Conservation (phyloP, 2,329 filamentous ascomycete species). For the Aplosporella prunicola region DNA sequence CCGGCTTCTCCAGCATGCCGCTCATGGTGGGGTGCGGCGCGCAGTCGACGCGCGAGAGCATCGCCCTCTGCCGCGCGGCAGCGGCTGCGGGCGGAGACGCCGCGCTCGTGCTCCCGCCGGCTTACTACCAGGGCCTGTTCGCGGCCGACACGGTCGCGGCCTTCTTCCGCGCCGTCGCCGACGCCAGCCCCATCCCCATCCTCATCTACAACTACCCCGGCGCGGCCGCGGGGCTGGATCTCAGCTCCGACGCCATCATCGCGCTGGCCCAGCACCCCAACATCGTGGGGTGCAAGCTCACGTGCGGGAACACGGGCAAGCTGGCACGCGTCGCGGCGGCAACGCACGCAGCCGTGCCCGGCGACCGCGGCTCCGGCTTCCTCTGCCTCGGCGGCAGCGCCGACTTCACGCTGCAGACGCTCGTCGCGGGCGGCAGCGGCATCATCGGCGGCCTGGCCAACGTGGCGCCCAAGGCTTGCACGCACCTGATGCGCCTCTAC, state of each 20-base stretch:
- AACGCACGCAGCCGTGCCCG: slow-evolving; percentile 31
- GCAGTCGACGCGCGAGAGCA: slow-evolving; percentile 63
- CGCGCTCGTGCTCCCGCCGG: slow-evolving; percentile 65
- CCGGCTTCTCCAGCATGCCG: slow-evolving; percentile 56
- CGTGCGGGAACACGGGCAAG: slow-evolving; percentile 62
- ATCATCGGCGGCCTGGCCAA: slow-evolving; percentile 65
- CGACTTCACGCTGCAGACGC: slow-evolving; percentile 63
- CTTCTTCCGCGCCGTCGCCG: slow-evolving; percentile 58
- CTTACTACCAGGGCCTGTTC: slow-evolving; percentile 64
- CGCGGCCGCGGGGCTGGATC: slow-evolving; percentile 53
- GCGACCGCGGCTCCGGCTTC: slow-evolving; percentile 44
- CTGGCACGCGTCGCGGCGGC: slow-evolving; percentile 51
- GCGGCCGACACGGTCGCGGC: slow-evolving; percentile 48
- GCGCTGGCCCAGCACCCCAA: slow-evolving; percentile 52
- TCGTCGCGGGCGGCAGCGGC: slow-evolving; percentile 61
- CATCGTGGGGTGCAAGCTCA: slow-evolving; percentile 60
- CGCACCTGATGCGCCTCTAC: slow-evolving; percentile 52
- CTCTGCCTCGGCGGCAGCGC: slow-evolving; percentile 63
- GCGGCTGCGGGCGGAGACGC: slow-evolving; percentile 62
- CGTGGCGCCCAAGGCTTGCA: slow-evolving; percentile 56
- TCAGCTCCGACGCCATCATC: slow-evolving; percentile 54
- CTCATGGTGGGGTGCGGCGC: slow-evolving; percentile 68
- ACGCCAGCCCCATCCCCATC: slow-evolving; percentile 53
- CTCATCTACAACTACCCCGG: slow-evolving; percentile 64
- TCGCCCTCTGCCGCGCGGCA: slow-evolving; percentile 60